Evolutionary conservation across 768 basidiomycete genomes (phyloP).

Genomic region (Hygrocybe punicea): DNA sequence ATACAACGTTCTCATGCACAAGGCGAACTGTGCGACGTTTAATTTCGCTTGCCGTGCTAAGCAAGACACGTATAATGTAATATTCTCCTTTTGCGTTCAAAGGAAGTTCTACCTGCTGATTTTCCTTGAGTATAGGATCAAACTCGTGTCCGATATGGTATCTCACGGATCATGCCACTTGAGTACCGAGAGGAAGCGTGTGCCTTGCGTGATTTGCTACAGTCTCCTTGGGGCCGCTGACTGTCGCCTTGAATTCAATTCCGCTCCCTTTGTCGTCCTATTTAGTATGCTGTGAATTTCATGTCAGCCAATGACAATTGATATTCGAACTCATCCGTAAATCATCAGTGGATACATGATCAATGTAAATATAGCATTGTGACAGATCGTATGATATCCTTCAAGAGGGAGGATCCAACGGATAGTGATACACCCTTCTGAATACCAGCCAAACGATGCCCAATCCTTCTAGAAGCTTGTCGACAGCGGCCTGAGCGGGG

Average conservation of each 20-base stretch:
- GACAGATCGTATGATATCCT: too few relatives aligned
- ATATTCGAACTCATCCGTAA: background rate
- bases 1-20: constrained; percentile 57
- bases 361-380: too few relatives aligned
- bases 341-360: background rate
- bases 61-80: constrained; percentile 80
- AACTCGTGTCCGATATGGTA: constrained; percentile 77
- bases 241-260: background rate
- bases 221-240: constrained; percentile 51
- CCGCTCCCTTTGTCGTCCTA: background rate
- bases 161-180: constrained; percentile 59
- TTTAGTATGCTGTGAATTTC: background rate
- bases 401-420: constrained; percentile 47
- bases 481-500: constrained; percentile 26
- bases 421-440: constrained; percentile 54
- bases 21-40: constrained; percentile 64
- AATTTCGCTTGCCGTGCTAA: constrained; percentile 86
- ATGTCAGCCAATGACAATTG: background rate
- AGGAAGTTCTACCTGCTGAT: background rate
- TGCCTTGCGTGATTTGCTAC: constrained; percentile 56
- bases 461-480: constrained; percentile 39
- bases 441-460: constrained; percentile 48
- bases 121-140: constrained; percentile 54
- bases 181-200: constrained; percentile 70
- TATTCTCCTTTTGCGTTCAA: constrained; percentile 21